phyloP scores from a whole-genome alignment of 441 rosid genomes.

The Croton laevigatus region DNA sequence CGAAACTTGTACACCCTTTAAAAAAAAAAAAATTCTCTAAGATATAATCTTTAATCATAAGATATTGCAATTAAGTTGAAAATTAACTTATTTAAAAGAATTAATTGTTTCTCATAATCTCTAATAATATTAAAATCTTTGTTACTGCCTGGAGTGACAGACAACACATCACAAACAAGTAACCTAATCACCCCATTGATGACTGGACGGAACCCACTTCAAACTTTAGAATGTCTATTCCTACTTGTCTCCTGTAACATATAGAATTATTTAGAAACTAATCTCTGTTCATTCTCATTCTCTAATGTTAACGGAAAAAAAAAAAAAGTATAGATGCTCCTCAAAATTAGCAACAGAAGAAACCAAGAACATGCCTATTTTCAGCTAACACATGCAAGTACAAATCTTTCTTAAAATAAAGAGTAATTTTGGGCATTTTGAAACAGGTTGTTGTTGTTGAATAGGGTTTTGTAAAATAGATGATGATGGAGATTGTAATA shows the following conservation, averaged over 20 bases:
- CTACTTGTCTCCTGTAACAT: not conserved
- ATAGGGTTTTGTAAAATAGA: not conserved
- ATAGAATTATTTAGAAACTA: not conserved
- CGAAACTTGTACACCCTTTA: too few relatives aligned
- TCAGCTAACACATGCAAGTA: not conserved
- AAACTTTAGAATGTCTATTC: not conserved
- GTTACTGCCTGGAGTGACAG: too few relatives aligned
- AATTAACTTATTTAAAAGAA: too few relatives aligned
- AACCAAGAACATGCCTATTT: slow-evolving; percentile 7
- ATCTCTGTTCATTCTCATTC: not conserved
- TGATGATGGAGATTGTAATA: slow-evolving; percentile 30
- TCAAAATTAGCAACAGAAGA: slow-evolving; percentile 11
- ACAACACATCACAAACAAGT: too few relatives aligned
- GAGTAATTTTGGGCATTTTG: not conserved
- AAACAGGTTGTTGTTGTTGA: not conserved
- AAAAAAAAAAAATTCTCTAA: too few relatives aligned
- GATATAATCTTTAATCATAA: too few relatives aligned
- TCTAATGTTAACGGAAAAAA: not conserved
- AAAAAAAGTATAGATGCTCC: not conserved
- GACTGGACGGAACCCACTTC: not conserved
- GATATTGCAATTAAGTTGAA: too few relatives aligned
- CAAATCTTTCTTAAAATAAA: not conserved
- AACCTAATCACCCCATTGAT: not conserved
- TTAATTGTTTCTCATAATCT: too few relatives aligned
- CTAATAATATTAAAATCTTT: too few relatives aligned